Conservation (phyloP, 441 rosid genomes). For the Adansonia rubrostipa region DNA sequence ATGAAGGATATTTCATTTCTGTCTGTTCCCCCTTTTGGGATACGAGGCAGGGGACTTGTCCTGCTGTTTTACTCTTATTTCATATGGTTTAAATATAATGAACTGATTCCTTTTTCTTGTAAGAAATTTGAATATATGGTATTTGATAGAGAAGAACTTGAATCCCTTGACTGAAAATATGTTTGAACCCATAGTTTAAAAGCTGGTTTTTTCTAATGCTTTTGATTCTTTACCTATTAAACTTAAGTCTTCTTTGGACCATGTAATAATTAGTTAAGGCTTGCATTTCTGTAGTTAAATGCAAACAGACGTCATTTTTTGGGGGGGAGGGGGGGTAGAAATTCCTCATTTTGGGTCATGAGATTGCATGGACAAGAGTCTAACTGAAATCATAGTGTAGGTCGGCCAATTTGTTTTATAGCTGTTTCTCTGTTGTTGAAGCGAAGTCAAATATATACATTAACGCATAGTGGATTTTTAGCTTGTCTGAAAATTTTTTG, state of each 20-base stretch:
- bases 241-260: neutral
- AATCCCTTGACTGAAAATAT: neutral
- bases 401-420: constrained; percentile 21
- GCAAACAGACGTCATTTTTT: neutral
- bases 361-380: neutral
- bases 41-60: neutral
- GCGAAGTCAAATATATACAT: constrained; percentile 46
- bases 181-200: neutral
- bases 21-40: neutral
- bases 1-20: neutral
- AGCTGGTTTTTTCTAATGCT: neutral
- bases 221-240: neutral
- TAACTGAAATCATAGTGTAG: neutral
- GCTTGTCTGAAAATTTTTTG: constrained; percentile 31
- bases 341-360: neutral
- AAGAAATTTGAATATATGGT: neutral
- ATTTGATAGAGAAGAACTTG: neutral
- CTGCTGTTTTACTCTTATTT: neutral
- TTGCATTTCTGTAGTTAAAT: neutral
- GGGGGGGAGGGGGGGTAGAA: neutral
- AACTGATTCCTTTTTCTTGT: neutral
- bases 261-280: neutral
- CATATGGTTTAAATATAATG: neutral
- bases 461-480: constrained; percentile 38
- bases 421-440: constrained; percentile 25